Percentiles rank a stretch among this genome's conserved stretches.
These are phyloP conservation scores for Rhodotorula diobovata DNA, from an alignment of 768 basidiomycete species.

Conservation along the genomic window DNA sequence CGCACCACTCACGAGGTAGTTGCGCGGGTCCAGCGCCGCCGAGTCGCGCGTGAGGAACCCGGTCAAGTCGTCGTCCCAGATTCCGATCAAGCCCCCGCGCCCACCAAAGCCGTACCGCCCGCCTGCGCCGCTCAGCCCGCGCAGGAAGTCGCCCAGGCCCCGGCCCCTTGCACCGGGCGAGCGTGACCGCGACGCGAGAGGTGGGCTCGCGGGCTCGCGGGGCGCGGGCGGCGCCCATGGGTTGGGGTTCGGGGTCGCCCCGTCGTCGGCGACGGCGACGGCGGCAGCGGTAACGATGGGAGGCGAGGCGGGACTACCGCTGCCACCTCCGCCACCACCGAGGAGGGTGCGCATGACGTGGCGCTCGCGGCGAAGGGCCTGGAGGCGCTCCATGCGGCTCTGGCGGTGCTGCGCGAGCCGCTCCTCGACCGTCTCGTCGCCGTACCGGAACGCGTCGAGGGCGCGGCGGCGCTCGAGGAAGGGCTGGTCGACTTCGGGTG, in stretches of 20 bases:
- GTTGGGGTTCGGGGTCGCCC: no score
- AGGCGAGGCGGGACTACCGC: neutral
- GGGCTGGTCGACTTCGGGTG: no score
- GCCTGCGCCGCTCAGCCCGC: conserved; percentile 3
- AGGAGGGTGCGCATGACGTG: conserved; percentile 16
- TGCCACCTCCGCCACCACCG: neutral
- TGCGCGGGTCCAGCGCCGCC: conserved; percentile 23
- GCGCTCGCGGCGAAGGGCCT: conserved; percentile 11
- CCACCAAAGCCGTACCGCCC: neutral
- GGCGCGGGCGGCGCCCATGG: no score
- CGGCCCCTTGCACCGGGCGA: conserved; percentile 10
- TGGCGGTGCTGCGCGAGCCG: conserved; percentile 4
- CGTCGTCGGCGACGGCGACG: no score
- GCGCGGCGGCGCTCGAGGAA: no score
- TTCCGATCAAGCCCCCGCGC: neutral
- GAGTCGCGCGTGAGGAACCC: conserved; percentile 8
- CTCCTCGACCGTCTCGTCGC: conserved; percentile 5
- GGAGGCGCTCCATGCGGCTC: conserved; percentile 15
- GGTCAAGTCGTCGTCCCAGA: conserved; percentile 25
- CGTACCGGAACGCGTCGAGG: neutral
- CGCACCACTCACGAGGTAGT: conserved; percentile 26
- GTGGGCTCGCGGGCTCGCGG: neutral
- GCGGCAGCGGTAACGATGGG: neutral
- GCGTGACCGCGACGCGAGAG: neutral
- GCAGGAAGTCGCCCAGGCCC: conserved; percentile 16